A percentile compares a stretch with the other conserved stretches of the same genome.
These are phyloP conservation scores for Skeletonema grethae DNA, from an alignment of 108 stramenopile species.

Conservation along the genomic window DNA sequence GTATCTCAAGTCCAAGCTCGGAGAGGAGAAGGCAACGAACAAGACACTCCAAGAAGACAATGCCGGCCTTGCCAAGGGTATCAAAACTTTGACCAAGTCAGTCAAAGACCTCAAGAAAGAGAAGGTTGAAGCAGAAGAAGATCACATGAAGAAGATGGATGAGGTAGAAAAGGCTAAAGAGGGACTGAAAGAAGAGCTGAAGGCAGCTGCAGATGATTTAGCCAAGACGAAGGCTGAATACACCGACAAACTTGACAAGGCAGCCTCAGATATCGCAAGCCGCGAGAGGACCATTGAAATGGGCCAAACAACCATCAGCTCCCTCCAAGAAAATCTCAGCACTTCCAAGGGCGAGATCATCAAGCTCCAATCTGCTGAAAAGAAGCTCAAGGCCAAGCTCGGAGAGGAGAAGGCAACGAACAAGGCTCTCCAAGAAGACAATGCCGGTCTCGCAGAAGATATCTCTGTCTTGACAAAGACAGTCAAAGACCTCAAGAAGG, in stretches of 20 bases:
- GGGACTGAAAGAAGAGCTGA: not conserved
- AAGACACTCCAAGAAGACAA: not conserved
- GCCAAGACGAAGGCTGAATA: not conserved
- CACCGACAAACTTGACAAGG: not conserved
- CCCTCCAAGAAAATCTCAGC: not conserved
- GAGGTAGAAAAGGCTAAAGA: not conserved
- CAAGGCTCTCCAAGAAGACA: not conserved
- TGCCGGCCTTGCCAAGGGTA: not conserved
- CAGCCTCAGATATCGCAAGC: not conserved
- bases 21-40: not conserved
- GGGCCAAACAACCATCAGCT: not conserved
- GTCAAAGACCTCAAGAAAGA: constrained; percentile 13
- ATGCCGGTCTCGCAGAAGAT: not conserved
- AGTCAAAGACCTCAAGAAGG: constrained; percentile 14
- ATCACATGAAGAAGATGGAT: no score
- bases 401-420: not conserved
- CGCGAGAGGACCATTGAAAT: not conserved
- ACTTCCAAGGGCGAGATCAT: not conserved
- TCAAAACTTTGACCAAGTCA: not conserved
- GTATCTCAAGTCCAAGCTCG: not conserved
- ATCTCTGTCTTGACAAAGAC: not conserved
- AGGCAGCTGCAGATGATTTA: not conserved
- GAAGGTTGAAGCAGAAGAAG: constrained; percentile 1
- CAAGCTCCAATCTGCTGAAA: not conserved
- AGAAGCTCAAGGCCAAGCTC: not conserved